Percentiles rank a stretch among this genome's conserved stretches.
These are phyloP conservation scores for Entamoeba moshkovskii DNA, from an alignment of 208 protist species.

Conservation along the genomic window DNA sequence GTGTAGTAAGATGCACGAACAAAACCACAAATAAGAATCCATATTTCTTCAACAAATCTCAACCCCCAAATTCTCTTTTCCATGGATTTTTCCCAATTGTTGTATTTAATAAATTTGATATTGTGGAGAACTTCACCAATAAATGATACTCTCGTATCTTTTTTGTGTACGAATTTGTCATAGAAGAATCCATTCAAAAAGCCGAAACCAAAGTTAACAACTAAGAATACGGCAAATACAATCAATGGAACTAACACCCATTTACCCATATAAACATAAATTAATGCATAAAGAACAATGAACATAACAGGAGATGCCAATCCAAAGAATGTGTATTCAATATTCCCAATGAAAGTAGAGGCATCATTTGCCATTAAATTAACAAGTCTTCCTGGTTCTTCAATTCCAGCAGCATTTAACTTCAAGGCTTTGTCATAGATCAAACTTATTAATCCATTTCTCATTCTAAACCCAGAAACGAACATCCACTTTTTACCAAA, in stretches of 20 bases:
- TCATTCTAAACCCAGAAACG: not conserved
- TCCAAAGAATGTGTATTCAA: conserved; percentile 23
- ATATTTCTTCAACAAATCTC: not conserved
- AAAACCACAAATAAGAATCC: not conserved
- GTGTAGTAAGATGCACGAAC: not conserved
- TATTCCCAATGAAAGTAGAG: conserved; percentile 16
- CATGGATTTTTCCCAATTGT: conserved; percentile 45
- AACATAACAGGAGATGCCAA: conserved; percentile 40
- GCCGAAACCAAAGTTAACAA: conserved; percentile 29
- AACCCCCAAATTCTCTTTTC: conserved; percentile 17
- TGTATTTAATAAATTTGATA: conserved; percentile 52
- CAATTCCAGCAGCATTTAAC: not conserved
- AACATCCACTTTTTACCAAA: not conserved
- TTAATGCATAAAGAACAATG: conserved; percentile 30
- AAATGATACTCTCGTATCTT: conserved; percentile 41
- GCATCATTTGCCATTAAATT: conserved; percentile 46
- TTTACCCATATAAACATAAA: conserved; percentile 34
- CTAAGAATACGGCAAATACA: conserved; percentile 39
- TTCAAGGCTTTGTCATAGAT: not conserved
- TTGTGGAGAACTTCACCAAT: conserved; percentile 43
- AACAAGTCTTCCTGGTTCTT: conserved; percentile 41
- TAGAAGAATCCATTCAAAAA: not conserved
- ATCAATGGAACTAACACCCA: conserved; percentile 35
- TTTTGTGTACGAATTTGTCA: conserved; percentile 5
- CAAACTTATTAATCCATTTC: not conserved